A percentile compares a stretch with the other conserved stretches of the same genome.
Evolutionary conservation across 345 rosid genomes (phyloP).

Genomic region (Cardamine occulta): DNA sequence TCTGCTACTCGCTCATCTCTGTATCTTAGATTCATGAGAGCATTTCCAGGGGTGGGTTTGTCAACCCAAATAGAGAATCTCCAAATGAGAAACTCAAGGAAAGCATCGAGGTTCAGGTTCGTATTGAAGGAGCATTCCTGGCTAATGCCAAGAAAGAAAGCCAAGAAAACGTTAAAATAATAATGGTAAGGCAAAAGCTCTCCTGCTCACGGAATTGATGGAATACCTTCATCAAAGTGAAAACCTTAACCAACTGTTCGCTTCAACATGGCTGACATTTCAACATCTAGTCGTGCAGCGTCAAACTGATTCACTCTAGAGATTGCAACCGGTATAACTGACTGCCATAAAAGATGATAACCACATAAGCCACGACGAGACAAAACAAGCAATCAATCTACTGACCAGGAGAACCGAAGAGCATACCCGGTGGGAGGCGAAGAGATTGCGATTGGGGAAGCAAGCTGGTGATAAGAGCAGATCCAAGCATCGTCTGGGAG

Average conservation of each 20-base stretch:
- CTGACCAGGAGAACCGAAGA: not conserved
- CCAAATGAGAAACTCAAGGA: conserved; percentile 99
- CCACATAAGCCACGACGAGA: conserved; percentile 3
- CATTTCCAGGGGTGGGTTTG: conserved; percentile 98
- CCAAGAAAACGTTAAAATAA: not conserved
- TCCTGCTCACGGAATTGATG: not conserved
- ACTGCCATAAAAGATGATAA: conserved; percentile 46
- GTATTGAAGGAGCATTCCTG: conserved; percentile 98
- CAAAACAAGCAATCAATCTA: not conserved
- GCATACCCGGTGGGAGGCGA: conserved; percentile 56
- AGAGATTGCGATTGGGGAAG: conserved; percentile 66
- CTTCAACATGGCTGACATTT: conserved; percentile 96
- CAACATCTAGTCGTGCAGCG: conserved; percentile 90
- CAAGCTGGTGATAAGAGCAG: conserved; percentile 49
- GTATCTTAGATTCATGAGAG: conserved; percentile 88
- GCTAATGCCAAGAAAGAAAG: conserved; percentile 70
- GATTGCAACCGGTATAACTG: conserved; percentile 65
- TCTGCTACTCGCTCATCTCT: conserved; percentile 75
- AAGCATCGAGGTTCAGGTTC: conserved; percentile 99
- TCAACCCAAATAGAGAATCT: conserved; percentile 99
- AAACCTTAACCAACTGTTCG: conserved; percentile 93
- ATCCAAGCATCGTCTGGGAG: conserved; percentile 69
- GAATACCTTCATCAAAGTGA: conserved; percentile 86
- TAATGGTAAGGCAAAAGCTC: no score
- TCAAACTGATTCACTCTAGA: conserved; percentile 97